Conservation (phyloP, 169 alveolate genomes). For the Cryptosporidium parvum region DNA sequence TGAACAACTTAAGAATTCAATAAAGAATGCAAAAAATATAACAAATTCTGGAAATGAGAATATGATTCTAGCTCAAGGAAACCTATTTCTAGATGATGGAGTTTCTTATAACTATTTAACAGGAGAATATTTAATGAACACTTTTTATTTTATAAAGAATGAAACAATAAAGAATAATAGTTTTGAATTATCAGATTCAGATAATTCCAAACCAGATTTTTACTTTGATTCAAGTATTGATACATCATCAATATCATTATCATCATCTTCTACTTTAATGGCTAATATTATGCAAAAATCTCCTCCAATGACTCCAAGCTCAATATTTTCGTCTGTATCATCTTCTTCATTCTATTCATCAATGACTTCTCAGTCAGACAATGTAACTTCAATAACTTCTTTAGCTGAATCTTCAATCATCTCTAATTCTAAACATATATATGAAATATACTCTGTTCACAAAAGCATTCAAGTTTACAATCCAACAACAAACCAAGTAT, state of each 20-base stretch:
- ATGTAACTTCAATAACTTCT: neutral
- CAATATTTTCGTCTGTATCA: constrained; percentile 44
- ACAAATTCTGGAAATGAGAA: neutral
- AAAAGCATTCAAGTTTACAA: constrained; percentile 4
- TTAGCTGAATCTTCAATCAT: constrained; percentile 6
- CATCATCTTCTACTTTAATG: constrained; percentile 9
- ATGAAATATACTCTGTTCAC: constrained; percentile 15
- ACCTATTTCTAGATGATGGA: constrained; percentile 61
- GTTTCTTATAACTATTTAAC: constrained; percentile 52
- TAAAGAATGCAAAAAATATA: neutral
- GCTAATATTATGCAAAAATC: constrained; percentile 14
- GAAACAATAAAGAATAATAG: neutral
- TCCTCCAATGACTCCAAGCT: constrained; percentile 49
- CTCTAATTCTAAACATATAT: neutral
- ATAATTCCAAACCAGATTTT: constrained; percentile 23
- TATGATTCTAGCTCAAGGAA: constrained; percentile 36
- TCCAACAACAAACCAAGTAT: constrained; percentile 21
- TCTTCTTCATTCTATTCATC: constrained; percentile 59
- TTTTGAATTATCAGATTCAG: neutral
- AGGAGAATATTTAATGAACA: constrained; percentile 48
- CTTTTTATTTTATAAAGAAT: constrained; percentile 12
- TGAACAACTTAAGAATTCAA: neutral
- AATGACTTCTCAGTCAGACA: constrained; percentile 19
- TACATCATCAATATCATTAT: neutral
- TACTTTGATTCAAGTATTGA: neutral